Evolutionary conservation across 1,284 basidiomycete genomes (phyloP), one percentile per base, ranked within the genome.

Genomic region (Coniophora puteana): DNA sequence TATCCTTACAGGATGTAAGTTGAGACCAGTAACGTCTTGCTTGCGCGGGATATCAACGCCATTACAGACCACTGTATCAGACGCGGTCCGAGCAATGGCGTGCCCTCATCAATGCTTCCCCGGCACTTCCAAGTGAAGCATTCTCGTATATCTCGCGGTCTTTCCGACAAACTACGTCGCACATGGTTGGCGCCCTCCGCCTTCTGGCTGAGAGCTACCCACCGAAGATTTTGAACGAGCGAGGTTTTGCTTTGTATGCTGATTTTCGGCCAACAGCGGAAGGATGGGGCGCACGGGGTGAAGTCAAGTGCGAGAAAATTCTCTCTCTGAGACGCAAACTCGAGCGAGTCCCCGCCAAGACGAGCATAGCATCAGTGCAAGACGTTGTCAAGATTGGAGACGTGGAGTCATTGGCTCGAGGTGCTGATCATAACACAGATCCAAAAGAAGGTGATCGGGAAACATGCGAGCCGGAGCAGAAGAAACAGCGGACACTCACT

Each of bases 121-220:
- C 90, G 5, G 80, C 84, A 8, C 68, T 76, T 34, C 93, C 94
- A 1, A 72, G 76, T 32, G 65, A 74, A 37, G 87, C 90, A 3
- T 93, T 83, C 55, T 73, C 78, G 1, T 96, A 95, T 61, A 83
- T 95, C 47, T 80, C 81, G n/a, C 78, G 80, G 16, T 73, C 87
- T 2, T 79, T 94, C 52, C 75, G 80, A 41, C 85, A 90, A 57
- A 86, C 82, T 4, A 76, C 83, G 6, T 80, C 87, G 1, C 68
- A 80, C 50, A 69, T 93, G 26, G 62, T 93, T 8, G 91, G 92
- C n/a, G 82, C 91, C 2, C 66, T 95, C 55, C 78, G 80, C 40
- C 68, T 94, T 13, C 73, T 95, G 20, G 88, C 87, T 1, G 65
- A 74, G 25, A 86, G 80, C 42, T 92, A 82, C 51, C 41, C 69